Percentiles rank a stretch among this genome's conserved stretches.
Conservation (phyloP, 2,329 filamentous ascomycete genomes). For the Blastomyces gilchristii region DNA sequence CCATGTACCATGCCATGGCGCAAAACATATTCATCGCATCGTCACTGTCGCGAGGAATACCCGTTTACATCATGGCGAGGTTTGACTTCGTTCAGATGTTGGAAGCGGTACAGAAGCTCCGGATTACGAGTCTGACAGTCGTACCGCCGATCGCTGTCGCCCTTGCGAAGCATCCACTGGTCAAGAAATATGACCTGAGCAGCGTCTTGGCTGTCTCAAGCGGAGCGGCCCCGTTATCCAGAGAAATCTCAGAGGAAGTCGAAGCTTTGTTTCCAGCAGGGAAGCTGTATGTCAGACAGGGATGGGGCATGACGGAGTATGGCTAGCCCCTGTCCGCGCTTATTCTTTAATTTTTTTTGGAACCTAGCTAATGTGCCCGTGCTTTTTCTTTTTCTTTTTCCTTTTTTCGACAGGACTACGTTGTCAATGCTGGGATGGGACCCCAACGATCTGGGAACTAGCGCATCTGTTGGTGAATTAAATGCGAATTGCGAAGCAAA, state of each 20-base stretch:
- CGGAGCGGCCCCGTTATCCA: constrained; percentile 59
- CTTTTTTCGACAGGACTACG: constrained; percentile 39
- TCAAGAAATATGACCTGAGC: constrained; percentile 57
- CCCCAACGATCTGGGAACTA: constrained; percentile 37
- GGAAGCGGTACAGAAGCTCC: constrained; percentile 54
- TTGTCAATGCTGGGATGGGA: constrained; percentile 60
- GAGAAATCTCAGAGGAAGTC: constrained; percentile 49
- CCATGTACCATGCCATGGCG: constrained; percentile 64
- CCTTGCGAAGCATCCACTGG: constrained; percentile 60
- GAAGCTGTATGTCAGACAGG: constrained; percentile 52
- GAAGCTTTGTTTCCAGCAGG: constrained; percentile 46
- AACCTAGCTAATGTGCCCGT: background rate
- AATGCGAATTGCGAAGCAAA: constrained; percentile 59
- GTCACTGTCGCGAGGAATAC: constrained; percentile 46
- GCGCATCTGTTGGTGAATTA: constrained; percentile 54
- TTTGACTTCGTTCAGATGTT: constrained; percentile 69
- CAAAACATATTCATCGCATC: constrained; percentile 61
- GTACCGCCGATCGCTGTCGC: constrained; percentile 68
- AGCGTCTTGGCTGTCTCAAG: constrained; percentile 50
- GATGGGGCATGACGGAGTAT: constrained; percentile 79
- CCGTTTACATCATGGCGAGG: constrained; percentile 66
- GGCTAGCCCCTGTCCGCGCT: constrained; percentile 20
- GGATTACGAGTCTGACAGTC: constrained; percentile 54
- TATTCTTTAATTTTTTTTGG: background rate
- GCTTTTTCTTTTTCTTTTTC: background rate